Conservation (phyloP, 192 early-diverging fungal genomes). For the Coemansia sp. region DNA sequence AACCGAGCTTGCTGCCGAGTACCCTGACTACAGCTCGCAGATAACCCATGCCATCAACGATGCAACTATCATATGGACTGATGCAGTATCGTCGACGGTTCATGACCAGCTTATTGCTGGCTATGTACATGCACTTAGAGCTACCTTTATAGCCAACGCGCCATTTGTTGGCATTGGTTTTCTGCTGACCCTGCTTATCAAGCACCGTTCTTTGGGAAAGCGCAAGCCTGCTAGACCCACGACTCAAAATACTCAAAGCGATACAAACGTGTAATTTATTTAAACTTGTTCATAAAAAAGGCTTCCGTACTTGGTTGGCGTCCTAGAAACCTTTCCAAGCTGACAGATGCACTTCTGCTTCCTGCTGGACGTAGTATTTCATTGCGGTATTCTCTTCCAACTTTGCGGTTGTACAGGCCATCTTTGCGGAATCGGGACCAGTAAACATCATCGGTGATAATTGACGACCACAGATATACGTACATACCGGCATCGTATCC, state of each 20-base stretch:
- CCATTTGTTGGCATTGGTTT: constrained; percentile 32
- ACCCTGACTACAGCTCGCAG: constrained; percentile 12
- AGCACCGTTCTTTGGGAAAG: constrained; percentile 18
- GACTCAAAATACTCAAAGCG: not conserved
- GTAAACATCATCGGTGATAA: constrained; percentile 73
- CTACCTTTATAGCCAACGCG: constrained; percentile 30
- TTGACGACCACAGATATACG: constrained; percentile 67
- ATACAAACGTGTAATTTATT: not conserved
- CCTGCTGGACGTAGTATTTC: constrained; percentile 64
- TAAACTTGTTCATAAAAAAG: not conserved
- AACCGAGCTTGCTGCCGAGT: constrained; percentile 7
- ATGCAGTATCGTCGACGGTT: constrained; percentile 9
- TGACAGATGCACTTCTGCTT: constrained; percentile 58
- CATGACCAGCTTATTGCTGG: constrained; percentile 15
- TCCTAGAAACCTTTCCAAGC: constrained; percentile 66
- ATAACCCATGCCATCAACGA: constrained; percentile 18
- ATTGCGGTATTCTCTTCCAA: constrained; percentile 64
- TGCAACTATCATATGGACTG: constrained; percentile 19
- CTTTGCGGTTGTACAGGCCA: constrained; percentile 52
- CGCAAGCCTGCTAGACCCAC: not conserved
- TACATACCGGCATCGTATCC: constrained; percentile 66
- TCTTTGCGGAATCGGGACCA: constrained; percentile 58
- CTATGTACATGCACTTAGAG: constrained; percentile 20
- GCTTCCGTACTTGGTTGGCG: constrained; percentile 57
- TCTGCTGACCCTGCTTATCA: constrained; percentile 19